Evolutionary conservation across 148 eudicot genomes (phyloP), one percentile per base, ranked within the genome.

Genomic region (Euryodendron excelsum): DNA sequence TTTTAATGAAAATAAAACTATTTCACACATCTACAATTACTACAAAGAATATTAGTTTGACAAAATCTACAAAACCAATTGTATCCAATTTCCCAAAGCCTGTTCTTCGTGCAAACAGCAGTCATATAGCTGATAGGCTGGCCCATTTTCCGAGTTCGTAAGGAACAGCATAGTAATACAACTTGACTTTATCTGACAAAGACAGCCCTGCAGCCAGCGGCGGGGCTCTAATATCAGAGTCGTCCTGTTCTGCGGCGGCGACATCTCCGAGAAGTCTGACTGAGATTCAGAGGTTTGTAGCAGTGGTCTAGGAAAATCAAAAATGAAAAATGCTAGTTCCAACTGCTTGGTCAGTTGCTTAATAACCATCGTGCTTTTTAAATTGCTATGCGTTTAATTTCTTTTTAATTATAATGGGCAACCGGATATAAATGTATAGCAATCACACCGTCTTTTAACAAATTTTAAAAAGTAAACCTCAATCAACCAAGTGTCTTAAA

Each of bases 141-240:
- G 94, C 99, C 99, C 99, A 95, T 87, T 93, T 95, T 14, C 97
- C 97, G 3, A 89, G 91, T 77, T 95, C 99, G 71, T 89, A 93
- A 0, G 99, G 96, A 74, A 93, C 96, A 41, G 91, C 99, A 71
- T 93, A 93, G 77, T 95, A 87, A 79, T 89, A 95, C 69, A 95
- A 69, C 83, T 95, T 95, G 41, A 95, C 78, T 87, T 90, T 89
- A 84, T 89, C 91, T 52, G 94, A 85, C 86, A 95, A 74, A 53
- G 93, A 89, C 85, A 95, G 81, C 17, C 97, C 97, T 18, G 91
- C 64, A 37, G 98, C 92, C 83, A 90, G 59, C 9, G 89, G 85
- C 12, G 85, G 82, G 62, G 79, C 83, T 81, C 85, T 88, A 76
- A 56, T 81, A 60, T 93, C 93, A 18, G 85, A 65, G 75, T 89